Evolutionary conservation across 306 rosid species (phyloP).

Genomic region (Sophora flavescens): DNA sequence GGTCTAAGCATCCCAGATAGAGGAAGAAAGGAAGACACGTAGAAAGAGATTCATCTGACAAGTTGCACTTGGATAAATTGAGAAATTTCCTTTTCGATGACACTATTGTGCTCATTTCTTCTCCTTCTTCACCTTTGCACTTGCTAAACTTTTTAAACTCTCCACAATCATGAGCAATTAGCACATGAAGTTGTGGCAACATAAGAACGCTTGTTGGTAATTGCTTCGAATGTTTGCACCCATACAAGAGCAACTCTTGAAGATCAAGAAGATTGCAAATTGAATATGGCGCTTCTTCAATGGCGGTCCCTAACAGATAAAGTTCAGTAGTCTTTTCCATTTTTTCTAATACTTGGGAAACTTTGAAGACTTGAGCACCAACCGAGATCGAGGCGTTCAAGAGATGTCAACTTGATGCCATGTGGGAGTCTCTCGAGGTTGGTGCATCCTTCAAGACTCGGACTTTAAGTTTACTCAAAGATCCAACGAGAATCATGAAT

Average conservation of each 20-base stretch:
- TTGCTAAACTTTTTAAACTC: not conserved
- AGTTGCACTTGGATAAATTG: not conserved
- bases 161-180: no score
- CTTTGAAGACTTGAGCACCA: not conserved
- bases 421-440: not conserved
- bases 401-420: not conserved
- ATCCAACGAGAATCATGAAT: constrained; percentile 21
- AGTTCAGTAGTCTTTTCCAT: not conserved
- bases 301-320: not conserved
- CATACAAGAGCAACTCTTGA: not conserved
- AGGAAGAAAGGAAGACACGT: not conserved
- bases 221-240: not conserved
- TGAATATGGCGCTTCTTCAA: not conserved
- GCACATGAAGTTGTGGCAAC: not conserved
- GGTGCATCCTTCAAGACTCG: constrained; percentile 14
- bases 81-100: not conserved
- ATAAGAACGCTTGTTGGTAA: constrained; percentile 4
- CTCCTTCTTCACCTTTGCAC: not conserved
- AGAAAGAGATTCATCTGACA: constrained; percentile 7
- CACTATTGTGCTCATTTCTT: not conserved
- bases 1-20: not conserved
- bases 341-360: not conserved
- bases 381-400: not conserved
- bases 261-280: not conserved
- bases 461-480: not conserved